phyloP scores from a whole-genome alignment of 192 early-diverging fungal species.

The Podila verticillata region DNA sequence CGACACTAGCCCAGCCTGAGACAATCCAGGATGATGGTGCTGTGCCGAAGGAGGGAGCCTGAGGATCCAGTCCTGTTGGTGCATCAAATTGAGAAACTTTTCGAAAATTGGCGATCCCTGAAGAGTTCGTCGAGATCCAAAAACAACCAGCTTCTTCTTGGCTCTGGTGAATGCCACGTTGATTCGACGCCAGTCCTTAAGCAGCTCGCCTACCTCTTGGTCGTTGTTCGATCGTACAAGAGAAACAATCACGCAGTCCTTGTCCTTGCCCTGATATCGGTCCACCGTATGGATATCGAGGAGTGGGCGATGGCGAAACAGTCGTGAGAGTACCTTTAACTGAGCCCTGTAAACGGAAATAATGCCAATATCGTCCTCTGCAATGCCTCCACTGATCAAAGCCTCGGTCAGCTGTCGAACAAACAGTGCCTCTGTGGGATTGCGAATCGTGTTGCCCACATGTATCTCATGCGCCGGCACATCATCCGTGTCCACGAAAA shows the following conservation, averaged over 20 bases:
- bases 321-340: slow-evolving; percentile 61
- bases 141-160: slow-evolving; percentile 85
- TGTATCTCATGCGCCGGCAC: slow-evolving; percentile 71
- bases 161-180: slow-evolving; percentile 97
- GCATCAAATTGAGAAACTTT: slow-evolving; percentile 60
- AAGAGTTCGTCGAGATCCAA: slow-evolving; percentile 85
- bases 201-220: slow-evolving; percentile 81
- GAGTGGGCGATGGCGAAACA: slow-evolving; percentile 36
- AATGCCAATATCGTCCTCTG: slow-evolving; percentile 74
- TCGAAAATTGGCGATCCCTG: slow-evolving; percentile 63
- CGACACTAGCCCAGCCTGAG: not conserved
- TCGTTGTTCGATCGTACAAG: slow-evolving; percentile 84
- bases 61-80: slow-evolving; percentile 37
- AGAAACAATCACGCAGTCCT: slow-evolving; percentile 90
- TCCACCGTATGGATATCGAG: slow-evolving; percentile 92
- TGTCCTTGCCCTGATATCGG: slow-evolving; percentile 94
- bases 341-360: slow-evolving; percentile 89
- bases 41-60: slow-evolving; percentile 11
- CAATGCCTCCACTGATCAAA: slow-evolving; percentile 72
- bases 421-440: slow-evolving; percentile 74
- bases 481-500: slow-evolving; percentile 86
- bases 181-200: slow-evolving; percentile 91
- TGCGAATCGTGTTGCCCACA: slow-evolving; percentile 67
- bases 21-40: slow-evolving; percentile 18
- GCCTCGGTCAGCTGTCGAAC: slow-evolving; percentile 62